Base-by-base conservation (phyloP, 2,329 filamentous ascomycete genomes). In the Venturia effusa region DNA sequence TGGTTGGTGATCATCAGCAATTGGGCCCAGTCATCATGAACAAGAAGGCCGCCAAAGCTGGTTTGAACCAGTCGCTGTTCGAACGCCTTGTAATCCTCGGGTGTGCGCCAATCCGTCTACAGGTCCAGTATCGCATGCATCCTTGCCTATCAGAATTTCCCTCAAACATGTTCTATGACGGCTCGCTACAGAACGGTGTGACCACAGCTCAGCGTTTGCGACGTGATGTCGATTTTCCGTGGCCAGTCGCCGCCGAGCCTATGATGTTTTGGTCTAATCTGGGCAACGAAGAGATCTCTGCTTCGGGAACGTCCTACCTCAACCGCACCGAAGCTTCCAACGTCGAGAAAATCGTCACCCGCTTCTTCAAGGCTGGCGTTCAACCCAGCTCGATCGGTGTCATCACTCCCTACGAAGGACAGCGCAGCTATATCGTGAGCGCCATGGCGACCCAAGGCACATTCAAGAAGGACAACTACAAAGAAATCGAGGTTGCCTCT, bases 201-300 rank as follows among this genome's bases (percentile, higher is more conserved):
- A 96, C 92, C 0, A 89, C 89, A 73, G 87, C 90, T 69, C 88
- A 96, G 72, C 88, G 94, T 66, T 83, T 97, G 67, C 88, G 93
- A 67, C 88, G 88, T 68, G 93, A 99, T 70, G 91, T 99, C 34
- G 94, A 99, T 75, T 99, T 99, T 74, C 94, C 94, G 15, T 99
- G 94, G 94, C 94, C 94, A 2, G 90, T 96, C 37, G 85, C 82
- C 24, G 93, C 97, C 73, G 91, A 87, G 69, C 94, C 94, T 3
- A 99, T 99, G 94, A 97, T 97, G 94, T 99, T 99, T 79, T 99
- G 94, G 94, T 96, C 92, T 32, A 99, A 99, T 74, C 80, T 97
- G 64, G 94, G 94, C 66, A 96, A 95, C 66, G 94, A 99, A 76
- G 94, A 99, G 76, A 99, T 99, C 61, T 97, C 93, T 7, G 94